Evolutionary conservation across 257 asterid genomes (phyloP).

Genomic region (Ophiorrhiza pumila): DNA sequence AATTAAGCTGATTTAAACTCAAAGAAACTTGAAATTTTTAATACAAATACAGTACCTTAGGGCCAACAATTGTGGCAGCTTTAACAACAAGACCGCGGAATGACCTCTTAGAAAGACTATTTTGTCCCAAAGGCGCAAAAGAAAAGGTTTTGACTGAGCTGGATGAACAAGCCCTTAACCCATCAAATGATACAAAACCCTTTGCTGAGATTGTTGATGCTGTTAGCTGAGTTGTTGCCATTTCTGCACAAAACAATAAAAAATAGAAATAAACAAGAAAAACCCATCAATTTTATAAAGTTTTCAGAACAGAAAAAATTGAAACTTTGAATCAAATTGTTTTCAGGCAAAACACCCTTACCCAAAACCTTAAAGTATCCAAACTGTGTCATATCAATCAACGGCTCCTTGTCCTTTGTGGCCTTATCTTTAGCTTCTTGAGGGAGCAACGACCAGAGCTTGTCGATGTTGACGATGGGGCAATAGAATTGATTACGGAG

Average conservation of each 20-base stretch:
- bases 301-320: neutral
- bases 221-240: conserved; percentile 79
- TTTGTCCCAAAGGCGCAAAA: conserved; percentile 49
- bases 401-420: too few species aligned
- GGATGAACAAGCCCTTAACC: conserved; percentile 56
- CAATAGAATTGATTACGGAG: too few species aligned
- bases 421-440: too few species aligned
- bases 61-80: conserved; percentile 83
- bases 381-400: too few species aligned
- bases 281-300: neutral
- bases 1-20: neutral
- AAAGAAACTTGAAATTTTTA: neutral
- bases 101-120: conserved; percentile 30
- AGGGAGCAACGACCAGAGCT: too few species aligned
- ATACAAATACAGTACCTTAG: conserved; percentile 52
- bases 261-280: neutral
- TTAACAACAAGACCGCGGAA: conserved; percentile 70
- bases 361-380: too few species aligned
- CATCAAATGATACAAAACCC: conserved; percentile 73
- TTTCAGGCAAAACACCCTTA: too few species aligned
- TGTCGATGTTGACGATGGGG: too few species aligned
- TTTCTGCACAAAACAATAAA: conserved; percentile 25
- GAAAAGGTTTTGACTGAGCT: conserved; percentile 38
- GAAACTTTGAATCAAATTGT: neutral
- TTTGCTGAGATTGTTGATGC: conserved; percentile 72